Evolutionary conservation across 1,284 basidiomycete genomes (phyloP).

Genomic region (Rhodotorula sp.): DNA sequence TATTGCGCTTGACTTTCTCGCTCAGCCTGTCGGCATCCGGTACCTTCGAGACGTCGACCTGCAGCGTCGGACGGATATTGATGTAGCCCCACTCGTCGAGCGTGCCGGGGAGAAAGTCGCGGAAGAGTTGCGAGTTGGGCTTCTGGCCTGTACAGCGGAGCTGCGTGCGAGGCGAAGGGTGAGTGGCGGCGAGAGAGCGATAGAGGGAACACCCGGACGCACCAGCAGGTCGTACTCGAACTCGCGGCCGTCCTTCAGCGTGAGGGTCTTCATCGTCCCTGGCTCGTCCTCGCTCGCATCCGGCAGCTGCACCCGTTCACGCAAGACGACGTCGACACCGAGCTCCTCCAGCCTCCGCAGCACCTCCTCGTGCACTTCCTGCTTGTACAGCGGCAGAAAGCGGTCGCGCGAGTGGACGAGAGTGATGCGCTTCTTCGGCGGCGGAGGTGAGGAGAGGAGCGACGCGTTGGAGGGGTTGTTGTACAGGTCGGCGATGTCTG

Average conservation of each 20-base stretch:
- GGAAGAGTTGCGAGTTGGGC: constrained; percentile 65
- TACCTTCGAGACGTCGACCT: constrained; percentile 31
- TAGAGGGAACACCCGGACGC: constrained; percentile 35
- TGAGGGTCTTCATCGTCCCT: constrained; percentile 13
- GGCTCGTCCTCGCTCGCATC: constrained; percentile 24
- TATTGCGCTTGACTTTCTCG: constrained; percentile 52
- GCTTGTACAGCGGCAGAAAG: constrained; percentile 62
- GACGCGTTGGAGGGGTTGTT: constrained; percentile 48
- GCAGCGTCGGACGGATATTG: constrained; percentile 40
- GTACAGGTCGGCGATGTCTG: constrained; percentile 63
- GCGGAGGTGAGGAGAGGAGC: constrained; percentile 1
- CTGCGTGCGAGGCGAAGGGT: constrained; percentile 47
- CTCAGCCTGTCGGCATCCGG: constrained; percentile 3
- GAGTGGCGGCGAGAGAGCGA: no score
- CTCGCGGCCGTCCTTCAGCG: constrained; percentile 56
- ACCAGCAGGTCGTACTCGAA: constrained; percentile 66
- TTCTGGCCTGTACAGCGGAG: constrained; percentile 72
- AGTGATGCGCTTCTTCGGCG: constrained; percentile 54
- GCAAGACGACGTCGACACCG: constrained; percentile 51
- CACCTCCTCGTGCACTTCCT: constrained; percentile 55
- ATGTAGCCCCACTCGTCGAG: constrained; percentile 58
- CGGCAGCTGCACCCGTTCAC: constrained; percentile 52
- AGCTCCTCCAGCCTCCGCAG: constrained; percentile 48
- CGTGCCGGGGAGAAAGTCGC: constrained; percentile 55
- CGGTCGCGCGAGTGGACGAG: constrained; percentile 65